Conservation (phyloP, 345 rosid genomes). For the Eucalyptus curtisii region DNA sequence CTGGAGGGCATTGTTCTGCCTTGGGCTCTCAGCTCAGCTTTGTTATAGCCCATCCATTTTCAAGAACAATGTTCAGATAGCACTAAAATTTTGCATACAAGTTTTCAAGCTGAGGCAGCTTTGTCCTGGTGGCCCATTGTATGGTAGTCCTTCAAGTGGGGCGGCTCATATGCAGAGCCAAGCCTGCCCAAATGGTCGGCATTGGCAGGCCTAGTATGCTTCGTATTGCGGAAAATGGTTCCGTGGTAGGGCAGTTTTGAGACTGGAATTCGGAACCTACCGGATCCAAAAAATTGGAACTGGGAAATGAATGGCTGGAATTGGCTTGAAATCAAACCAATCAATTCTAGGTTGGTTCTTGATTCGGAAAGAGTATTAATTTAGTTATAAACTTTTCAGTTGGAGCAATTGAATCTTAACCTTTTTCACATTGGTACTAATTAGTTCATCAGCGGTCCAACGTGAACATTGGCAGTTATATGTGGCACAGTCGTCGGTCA, state of each 20-base stretch:
- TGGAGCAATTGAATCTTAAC: too few species aligned
- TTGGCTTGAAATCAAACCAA: background rate
- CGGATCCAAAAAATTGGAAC: background rate
- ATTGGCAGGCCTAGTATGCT: background rate
- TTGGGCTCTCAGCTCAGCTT: background rate
- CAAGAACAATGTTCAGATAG: background rate
- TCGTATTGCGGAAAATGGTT: background rate
- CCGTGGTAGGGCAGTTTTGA: background rate
- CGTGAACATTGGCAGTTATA: too few species aligned
- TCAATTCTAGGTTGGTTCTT: background rate
- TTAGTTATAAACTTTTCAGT: too few species aligned
- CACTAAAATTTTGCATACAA: background rate
- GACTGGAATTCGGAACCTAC: background rate
- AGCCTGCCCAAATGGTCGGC: background rate
- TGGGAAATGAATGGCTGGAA: background rate
- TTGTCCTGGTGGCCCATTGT: background rate
- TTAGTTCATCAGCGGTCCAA: too few species aligned
- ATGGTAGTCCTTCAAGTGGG: background rate
- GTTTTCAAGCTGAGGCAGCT: background rate
- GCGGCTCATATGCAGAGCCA: background rate
- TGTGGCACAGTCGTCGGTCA: fast-evolving
- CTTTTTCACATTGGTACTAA: too few species aligned
- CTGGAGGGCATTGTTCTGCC: background rate
- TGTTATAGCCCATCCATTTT: background rate
- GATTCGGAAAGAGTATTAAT: background rate